Evolutionary conservation across 192 early-diverging fungal species (phyloP), one percentile per base, ranked within the genome.

Genomic region (Geranomyces michiganensis): DNA sequence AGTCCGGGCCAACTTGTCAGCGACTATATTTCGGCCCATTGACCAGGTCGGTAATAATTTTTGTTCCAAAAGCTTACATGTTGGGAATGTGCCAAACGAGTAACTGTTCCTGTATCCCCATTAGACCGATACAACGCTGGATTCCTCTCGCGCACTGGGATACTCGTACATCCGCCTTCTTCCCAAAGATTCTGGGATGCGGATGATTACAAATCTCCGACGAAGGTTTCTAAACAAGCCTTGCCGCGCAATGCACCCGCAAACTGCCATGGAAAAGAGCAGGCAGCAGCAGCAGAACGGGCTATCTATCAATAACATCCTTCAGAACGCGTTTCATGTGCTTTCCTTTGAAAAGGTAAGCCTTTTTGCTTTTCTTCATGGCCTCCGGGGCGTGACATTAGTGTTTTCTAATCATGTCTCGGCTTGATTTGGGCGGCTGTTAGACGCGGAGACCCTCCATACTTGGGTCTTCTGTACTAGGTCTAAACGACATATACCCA

Each of bases 201-300:
- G 95, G 13, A 81, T 90, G 17, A 95, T 97, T 69, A 87, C 84
- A 58, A 95, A 95, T 59, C 75, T 94, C 41, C 70, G 83, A 33
- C 68, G 73, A 46, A 76, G 79, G 55, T 60, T 78, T 47, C 46
- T 21, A 19, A 45, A 49, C 22, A 62, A 67, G 3, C 36, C 36
- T 41, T 41, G 36, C 10, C 36, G 36, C 10, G 36, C 36, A 61
- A n/a, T 29, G 64, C 22, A 62, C 5, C 36, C 36, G 3, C 36
- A 41, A 41, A 10, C 36, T 41, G 36, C 10, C 3, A 41, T 41
- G 36, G 36, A 41, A 3, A 41, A 41, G 36, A 41, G 10, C 36
- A 41, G 8, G 24, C 17, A 60, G 58, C 43, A 65, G 24, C 17
- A 60, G 58, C 43, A 65, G 45, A 56, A 49, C 65, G 72, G 56